Percentiles rank a stretch among this genome's conserved stretches.
These are phyloP conservation scores for Blastocystis sp. DNA, from an alignment of 352 stramenopile species.

Conservation along the genomic window DNA sequence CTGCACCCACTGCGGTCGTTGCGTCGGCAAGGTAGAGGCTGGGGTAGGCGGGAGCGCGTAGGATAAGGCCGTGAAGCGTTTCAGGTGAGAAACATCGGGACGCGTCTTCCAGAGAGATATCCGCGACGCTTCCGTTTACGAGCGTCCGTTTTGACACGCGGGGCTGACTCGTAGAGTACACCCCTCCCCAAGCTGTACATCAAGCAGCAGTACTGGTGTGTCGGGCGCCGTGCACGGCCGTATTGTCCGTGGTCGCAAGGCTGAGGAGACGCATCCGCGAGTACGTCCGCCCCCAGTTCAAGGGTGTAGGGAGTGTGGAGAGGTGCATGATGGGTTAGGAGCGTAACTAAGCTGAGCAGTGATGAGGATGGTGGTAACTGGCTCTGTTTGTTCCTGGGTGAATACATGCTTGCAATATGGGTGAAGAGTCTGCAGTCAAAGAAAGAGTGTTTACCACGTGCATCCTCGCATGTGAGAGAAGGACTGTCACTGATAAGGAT, in stretches of 20 bases:
- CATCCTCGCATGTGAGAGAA: too few species aligned
- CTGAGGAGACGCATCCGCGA: slow-evolving; percentile 86
- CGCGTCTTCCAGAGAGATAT: slow-evolving; percentile 95
- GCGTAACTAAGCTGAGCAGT: not conserved
- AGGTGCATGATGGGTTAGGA: not conserved
- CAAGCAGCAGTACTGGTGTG: slow-evolving; percentile 99
- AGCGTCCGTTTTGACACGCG: slow-evolving; percentile 71
- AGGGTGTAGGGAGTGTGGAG: slow-evolving; percentile 2
- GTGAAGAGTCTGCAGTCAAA: too few species aligned
- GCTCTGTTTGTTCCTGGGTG: too few species aligned
- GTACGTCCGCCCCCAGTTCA: slow-evolving; percentile 67
- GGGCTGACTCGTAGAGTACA: slow-evolving; percentile 80
- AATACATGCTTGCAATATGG: too few species aligned
- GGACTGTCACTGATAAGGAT: too few species aligned
- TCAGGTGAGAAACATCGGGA: slow-evolving; percentile 82
- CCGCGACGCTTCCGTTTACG: slow-evolving; percentile 94
- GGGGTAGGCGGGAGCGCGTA: slow-evolving; percentile 68
- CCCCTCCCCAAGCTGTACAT: slow-evolving; percentile 99
- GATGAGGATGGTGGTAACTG: not conserved
- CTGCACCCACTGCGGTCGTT: slow-evolving; percentile 64
- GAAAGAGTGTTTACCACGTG: too few species aligned
- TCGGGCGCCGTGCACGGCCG: slow-evolving; percentile 96
- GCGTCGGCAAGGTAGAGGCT: slow-evolving; percentile 20
- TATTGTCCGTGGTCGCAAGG: slow-evolving; percentile 93
- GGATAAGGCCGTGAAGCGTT: slow-evolving; percentile 87